Percentiles rank a stretch among this genome's conserved stretches.
Evolutionary conservation across 768 basidiomycete species (phyloP).

Genomic region (Pisolithus orientalis): DNA sequence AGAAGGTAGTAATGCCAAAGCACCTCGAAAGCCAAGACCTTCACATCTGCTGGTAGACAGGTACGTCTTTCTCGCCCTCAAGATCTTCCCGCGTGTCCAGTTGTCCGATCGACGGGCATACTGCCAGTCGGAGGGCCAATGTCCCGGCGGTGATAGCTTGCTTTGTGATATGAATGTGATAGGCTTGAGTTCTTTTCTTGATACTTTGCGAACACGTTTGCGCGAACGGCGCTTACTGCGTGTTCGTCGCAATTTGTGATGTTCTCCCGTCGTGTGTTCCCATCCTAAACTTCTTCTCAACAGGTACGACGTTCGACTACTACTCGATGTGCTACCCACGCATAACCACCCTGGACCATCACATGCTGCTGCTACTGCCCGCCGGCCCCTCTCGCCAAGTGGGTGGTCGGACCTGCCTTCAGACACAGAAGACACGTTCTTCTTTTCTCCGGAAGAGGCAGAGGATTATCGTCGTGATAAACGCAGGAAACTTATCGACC

Average conservation of each 20-base stretch:
- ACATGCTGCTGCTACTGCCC: background rate
- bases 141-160: too few relatives aligned
- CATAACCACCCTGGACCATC: background rate
- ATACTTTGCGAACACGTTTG: constrained; percentile 1
- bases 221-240: background rate
- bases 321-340: constrained; percentile 49
- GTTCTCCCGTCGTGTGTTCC: background rate
- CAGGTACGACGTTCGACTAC: constrained; percentile 79
- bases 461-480: constrained; percentile 66
- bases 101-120: too few relatives aligned
- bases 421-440: constrained; percentile 81
- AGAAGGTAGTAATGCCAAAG: background rate
- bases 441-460: constrained; percentile 60
- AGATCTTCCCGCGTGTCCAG: background rate
- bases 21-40: background rate
- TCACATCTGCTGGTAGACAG: constrained; percentile 69
- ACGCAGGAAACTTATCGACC: constrained; percentile 55
- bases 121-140: too few relatives aligned
- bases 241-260: background rate
- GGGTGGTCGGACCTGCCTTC: constrained; percentile 87
- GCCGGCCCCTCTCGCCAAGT: constrained; percentile 37
- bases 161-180: background rate
- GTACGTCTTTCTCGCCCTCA: constrained; percentile 44
- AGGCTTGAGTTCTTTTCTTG: background rate
- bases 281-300: background rate